Conservation (phyloP, 257 asterid genomes). For the Solanum dulcamara region DNA sequence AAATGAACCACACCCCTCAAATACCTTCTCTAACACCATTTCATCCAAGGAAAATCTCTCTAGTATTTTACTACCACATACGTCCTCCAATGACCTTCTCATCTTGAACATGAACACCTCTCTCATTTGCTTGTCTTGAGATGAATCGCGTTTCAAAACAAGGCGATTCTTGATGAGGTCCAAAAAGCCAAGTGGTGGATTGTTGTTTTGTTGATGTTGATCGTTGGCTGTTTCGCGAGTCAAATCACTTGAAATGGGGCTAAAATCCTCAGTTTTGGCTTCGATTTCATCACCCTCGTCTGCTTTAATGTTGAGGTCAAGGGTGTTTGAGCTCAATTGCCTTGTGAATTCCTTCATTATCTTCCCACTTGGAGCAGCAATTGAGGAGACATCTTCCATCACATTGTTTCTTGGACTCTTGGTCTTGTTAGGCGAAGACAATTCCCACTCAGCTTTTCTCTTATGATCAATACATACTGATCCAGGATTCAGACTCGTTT, state of each 20-base stretch:
- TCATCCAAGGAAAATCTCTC: slow-evolving; percentile 30
- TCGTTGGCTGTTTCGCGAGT: slow-evolving; percentile 17
- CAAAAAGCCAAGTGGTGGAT: slow-evolving; percentile 16
- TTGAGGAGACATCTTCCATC: slow-evolving; percentile 19
- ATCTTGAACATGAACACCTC: slow-evolving; percentile 34
- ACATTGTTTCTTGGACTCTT: slow-evolving; percentile 27
- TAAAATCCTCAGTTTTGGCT: slow-evolving; percentile 5
- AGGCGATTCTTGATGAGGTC: slow-evolving; percentile 32
- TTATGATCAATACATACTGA: slow-evolving; percentile 20
- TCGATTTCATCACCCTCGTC: slow-evolving; percentile 14
- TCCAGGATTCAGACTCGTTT: not conserved
- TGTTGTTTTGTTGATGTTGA: slow-evolving; percentile 1
- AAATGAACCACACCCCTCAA: slow-evolving; percentile 29
- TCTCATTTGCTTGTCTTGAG: slow-evolving; percentile 19
- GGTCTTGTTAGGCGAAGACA: slow-evolving; percentile 1
- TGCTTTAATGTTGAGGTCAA: slow-evolving; percentile 59
- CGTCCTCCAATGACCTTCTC: slow-evolving; percentile 14
- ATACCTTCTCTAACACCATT: slow-evolving; percentile 29
- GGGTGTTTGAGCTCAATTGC: slow-evolving; percentile 26
- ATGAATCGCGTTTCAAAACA: slow-evolving; percentile 15
- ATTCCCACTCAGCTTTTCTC: slow-evolving; percentile 45
- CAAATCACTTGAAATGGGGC: slow-evolving; percentile 32
- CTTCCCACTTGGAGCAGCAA: slow-evolving; percentile 2
- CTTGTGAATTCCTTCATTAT: slow-evolving; percentile 3
- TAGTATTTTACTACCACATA: slow-evolving; percentile 3